A percentile compares a stretch with the other conserved stretches of the same genome.
Conservation (phyloP, 2,329 filamentous ascomycete genomes). For the Trichoderma breve region DNA sequence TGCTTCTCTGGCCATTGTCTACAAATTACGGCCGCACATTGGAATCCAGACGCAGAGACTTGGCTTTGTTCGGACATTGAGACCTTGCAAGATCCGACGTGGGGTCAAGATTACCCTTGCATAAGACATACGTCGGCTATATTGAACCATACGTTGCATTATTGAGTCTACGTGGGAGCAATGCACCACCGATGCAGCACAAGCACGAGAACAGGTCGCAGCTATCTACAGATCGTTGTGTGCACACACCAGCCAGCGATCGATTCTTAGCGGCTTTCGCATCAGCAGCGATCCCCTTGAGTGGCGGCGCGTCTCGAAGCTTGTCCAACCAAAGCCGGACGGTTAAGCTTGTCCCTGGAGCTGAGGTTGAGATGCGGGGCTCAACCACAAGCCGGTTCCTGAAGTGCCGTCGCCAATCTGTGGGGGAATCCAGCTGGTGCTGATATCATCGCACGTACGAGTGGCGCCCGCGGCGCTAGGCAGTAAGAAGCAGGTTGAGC, state of each 20-base stretch:
- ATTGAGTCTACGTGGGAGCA: neutral
- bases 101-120: neutral
- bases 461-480: slow-evolving; percentile 1
- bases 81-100: neutral
- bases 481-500: slow-evolving; percentile 10
- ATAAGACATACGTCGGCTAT: neutral
- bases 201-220: neutral
- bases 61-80: neutral
- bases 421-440: slow-evolving; percentile 8
- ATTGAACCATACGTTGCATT: slow-evolving; percentile 2
- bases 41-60: neutral
- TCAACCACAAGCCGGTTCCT: slow-evolving; percentile 8
- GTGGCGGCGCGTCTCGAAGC: neutral
- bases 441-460: slow-evolving; percentile 7
- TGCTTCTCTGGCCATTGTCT: neutral
- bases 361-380: neutral
- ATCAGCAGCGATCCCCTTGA: neutral
- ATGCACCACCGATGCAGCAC: neutral
- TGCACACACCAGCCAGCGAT: neutral
- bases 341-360: slow-evolving; percentile 1
- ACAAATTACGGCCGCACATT: neutral
- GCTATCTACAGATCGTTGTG: neutral
- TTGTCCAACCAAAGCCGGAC: slow-evolving; percentile 1
- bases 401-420: slow-evolving; percentile 19
- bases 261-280: neutral